Base-by-base conservation (phyloP, 768 basidiomycete genomes). In the Trametes gibbosa region DNA sequence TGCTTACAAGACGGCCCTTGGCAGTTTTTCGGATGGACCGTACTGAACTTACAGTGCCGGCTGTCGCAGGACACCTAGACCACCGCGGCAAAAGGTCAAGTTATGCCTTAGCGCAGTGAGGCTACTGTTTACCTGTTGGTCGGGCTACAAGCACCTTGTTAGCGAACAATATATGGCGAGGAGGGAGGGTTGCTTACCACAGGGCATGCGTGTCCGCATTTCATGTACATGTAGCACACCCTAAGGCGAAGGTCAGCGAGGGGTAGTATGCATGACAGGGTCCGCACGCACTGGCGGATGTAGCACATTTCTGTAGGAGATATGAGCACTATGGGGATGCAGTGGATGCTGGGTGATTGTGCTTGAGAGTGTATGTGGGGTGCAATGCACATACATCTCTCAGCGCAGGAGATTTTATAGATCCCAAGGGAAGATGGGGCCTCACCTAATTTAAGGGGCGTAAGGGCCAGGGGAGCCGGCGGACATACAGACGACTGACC, bases 161-260 rank as follows among this genome's bases (percentile, higher is more conserved):
- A 51, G 45, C 8, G n/a, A 8, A 3, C 34, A 8, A 6, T 37
- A 19, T 23, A 10, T 6, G 17, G 45, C 5, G 32, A 35, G 9
- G 5, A 23, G 13, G 23, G 23, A 7, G 2, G n/a, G 17, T 17
- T 14, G 55, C 65, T n/a, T 35, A 66, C 68, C 66, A 66, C 63
- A 14, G 66, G 57, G 51, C 58, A 63, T 1, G 64, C 63, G 46
- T 69, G 66, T 5, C 68, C 68, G 53, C 68, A 69, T 29, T 58
- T 56, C 17, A 50, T 48, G 58, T 67, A 69, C 27, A 69, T 53
- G 51, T 67, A 65, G 63, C 68, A 69, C 16, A 69, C 63, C 57
- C 68, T 69, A 37, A 1, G 17, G 23, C 39, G 29, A 29, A 43
- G 9, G 12, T 37, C 2, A 45, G 16, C 16, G 27, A 14, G 12